Evolutionary conservation across 345 rosid genomes (phyloP).

Genomic region (Punica granatum): DNA sequence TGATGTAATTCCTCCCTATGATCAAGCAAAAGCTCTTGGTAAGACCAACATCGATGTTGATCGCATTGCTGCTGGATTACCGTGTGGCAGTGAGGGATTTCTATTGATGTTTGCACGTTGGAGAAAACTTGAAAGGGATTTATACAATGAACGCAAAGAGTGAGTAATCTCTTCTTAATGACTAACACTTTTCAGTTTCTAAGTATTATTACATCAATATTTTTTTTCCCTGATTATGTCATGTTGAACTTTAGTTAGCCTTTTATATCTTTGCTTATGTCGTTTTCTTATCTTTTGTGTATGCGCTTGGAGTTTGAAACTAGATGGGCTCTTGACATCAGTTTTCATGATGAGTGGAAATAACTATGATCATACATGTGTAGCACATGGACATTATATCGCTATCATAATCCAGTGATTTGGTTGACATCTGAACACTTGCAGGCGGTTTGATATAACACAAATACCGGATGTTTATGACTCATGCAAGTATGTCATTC

Average conservation of each 20-base stretch:
- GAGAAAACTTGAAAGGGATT: conserved; percentile 96
- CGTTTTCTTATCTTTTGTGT: not conserved
- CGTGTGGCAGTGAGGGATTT: conserved; percentile 98
- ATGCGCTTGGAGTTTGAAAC: not conserved
- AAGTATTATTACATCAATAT: not conserved
- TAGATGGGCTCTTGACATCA: not conserved
- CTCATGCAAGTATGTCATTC: conserved; percentile 91
- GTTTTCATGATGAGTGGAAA: not conserved
- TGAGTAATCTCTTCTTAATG: conserved; percentile 20
- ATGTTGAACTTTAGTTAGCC: not conserved
- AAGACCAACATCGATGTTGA: conserved; percentile 91
- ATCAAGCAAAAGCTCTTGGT: conserved; percentile 99
- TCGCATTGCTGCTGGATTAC: conserved; percentile 98
- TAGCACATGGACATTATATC: not conserved
- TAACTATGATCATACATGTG: not conserved
- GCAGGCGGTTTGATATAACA: conserved; percentile 92
- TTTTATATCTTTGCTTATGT: not conserved
- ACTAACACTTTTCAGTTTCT: not conserved
- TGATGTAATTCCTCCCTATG: conserved; percentile 77
- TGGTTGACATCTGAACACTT: conserved; percentile 13
- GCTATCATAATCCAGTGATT: not conserved
- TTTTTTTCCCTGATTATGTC: not conserved
- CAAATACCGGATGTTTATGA: conserved; percentile 99
- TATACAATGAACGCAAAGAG: conserved; percentile 95
- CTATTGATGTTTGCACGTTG: conserved; percentile 99